Evolutionary conservation across 192 early-diverging fungal genomes (phyloP), one percentile per base, ranked within the genome.

Genomic region (Radiomyces spectabilis): DNA sequence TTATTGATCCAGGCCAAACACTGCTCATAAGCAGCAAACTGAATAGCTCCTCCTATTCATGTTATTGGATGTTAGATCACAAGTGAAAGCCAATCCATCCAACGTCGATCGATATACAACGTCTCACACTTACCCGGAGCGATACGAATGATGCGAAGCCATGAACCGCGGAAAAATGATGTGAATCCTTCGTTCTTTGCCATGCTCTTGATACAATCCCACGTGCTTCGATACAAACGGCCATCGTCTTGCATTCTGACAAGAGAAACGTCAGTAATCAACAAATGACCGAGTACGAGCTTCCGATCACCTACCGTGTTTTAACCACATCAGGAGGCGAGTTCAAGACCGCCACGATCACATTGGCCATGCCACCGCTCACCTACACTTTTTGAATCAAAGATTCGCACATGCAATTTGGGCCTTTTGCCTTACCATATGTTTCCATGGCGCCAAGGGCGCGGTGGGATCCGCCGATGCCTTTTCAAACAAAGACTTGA

Each of bases 321-420:
- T 73, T 73, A 3, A 73, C 66, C 13, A 73, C 71, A 44, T 73
- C 71, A 13, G 71, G 71, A 21, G 71, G 71, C 16, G 61, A 65
- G 44, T 73, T 73, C 9, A 69, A 26, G 10, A 73, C 55, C 4
- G 53, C 71, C 19, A 73, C 71, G 7, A 73, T 24, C 3, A 73
- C 53, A 42, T 73, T 73, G 19, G 71, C 57, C 18, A 65, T 35
- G 43, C 67, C 67, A 24, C 71, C 71, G 24, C 67, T 59, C 6
- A 46, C 52, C 59, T 61, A 39, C 39, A 44, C n/a, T n/a, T n/a
- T n/a, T n/a, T n/a, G n/a, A n/a, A n/a, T n/a, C n/a, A n/a, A n/a
- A n/a, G n/a, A n/a, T n/a, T n/a, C n/a, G n/a, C n/a, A 22, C n/a
- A 30, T 21, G 12, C 19, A 40, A 30, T 35, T 18, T 40, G 16